phyloP scores from a whole-genome alignment of 2,329 filamentous ascomycete species.

The Annulohypoxylon truncatum region DNA sequence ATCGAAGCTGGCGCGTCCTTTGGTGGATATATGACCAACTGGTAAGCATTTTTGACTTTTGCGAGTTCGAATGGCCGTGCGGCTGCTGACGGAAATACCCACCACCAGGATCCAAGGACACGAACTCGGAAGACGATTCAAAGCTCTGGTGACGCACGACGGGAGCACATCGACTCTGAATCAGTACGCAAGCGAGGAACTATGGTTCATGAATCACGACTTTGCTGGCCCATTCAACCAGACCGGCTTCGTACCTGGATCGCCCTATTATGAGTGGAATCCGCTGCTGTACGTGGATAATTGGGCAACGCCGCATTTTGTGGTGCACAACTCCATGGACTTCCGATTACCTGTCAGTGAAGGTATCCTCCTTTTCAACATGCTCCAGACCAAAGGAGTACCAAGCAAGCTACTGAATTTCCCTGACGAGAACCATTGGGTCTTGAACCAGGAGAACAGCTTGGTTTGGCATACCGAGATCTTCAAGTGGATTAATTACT shows the following conservation, averaged over 20 bases:
- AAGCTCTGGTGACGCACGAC: conserved; percentile 67
- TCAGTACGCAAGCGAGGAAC: conserved; percentile 51
- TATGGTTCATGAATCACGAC: conserved; percentile 56
- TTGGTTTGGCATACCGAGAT: conserved; percentile 76
- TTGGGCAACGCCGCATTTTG: conserved; percentile 76
- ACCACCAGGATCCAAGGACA: conserved; percentile 62
- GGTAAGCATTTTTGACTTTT: conserved; percentile 45
- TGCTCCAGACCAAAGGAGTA: conserved; percentile 72
- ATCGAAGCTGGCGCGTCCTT: conserved; percentile 66
- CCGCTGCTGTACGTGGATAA: conserved; percentile 61
- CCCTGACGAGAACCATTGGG: conserved; percentile 80
- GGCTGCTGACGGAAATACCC: conserved; percentile 7
- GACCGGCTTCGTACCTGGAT: conserved; percentile 52
- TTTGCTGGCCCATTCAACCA: conserved; percentile 61
- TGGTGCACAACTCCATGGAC: conserved; percentile 76
- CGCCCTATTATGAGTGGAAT: conserved; percentile 62
- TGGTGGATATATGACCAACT: conserved; percentile 69
- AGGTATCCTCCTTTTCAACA: conserved; percentile 75
- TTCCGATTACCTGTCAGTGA: conserved; percentile 75
- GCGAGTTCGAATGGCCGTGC: not conserved
- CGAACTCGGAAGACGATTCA: conserved; percentile 65
- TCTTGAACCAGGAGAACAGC: conserved; percentile 75
- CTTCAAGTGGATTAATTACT: conserved; percentile 74
- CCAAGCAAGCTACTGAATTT: conserved; percentile 76
- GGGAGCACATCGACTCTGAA: conserved; percentile 54